phyloP scores from a whole-genome alignment of 768 basidiomycete species.

The Rhizopogon roseolus region DNA sequence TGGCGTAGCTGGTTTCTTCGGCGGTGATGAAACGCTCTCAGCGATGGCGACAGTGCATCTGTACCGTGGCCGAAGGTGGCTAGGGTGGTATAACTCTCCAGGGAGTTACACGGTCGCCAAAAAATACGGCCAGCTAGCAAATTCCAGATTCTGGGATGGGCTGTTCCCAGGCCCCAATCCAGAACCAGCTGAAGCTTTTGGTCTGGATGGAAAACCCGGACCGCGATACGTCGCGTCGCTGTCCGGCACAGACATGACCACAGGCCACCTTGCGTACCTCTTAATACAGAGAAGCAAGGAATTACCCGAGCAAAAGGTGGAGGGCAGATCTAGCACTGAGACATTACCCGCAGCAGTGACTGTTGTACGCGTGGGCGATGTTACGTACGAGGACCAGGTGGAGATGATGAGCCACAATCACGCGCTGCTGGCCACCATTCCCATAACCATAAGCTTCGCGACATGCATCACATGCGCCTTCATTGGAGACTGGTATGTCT shows the following conservation, averaged over 20 bases:
- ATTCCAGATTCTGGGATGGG: constrained; percentile 24
- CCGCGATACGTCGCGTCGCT: constrained; percentile 20
- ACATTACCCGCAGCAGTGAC: constrained; percentile 16
- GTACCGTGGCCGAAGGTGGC: constrained; percentile 24
- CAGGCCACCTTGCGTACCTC: constrained; percentile 26
- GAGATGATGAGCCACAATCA: constrained; percentile 1
- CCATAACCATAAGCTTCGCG: constrained; percentile 18
- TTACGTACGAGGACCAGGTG: constrained; percentile 13
- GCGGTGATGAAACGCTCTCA: constrained; percentile 32
- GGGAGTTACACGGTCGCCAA: constrained; percentile 31
- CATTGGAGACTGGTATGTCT: constrained; percentile 25
- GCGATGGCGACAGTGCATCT: constrained; percentile 32
- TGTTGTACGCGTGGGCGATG: constrained; percentile 16
- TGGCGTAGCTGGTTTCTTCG: constrained; percentile 32
- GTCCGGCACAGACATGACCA: constrained; percentile 25
- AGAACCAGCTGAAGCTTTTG: constrained; percentile 23
- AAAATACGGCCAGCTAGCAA: constrained; percentile 24
- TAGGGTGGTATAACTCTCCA: constrained; percentile 34
- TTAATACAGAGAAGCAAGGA: constrained; percentile 13
- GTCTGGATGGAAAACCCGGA: constrained; percentile 22
- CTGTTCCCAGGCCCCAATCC: constrained; percentile 26
- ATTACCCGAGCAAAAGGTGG: not conserved
- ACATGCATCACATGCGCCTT: constrained; percentile 21
- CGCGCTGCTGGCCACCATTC: constrained; percentile 17
- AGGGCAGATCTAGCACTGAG: constrained; percentile 7